Evolutionary conservation across 2,329 filamentous ascomycete species (phyloP), one percentile per base, ranked within the genome.

Genomic region (Exophiala oligosperma): DNA sequence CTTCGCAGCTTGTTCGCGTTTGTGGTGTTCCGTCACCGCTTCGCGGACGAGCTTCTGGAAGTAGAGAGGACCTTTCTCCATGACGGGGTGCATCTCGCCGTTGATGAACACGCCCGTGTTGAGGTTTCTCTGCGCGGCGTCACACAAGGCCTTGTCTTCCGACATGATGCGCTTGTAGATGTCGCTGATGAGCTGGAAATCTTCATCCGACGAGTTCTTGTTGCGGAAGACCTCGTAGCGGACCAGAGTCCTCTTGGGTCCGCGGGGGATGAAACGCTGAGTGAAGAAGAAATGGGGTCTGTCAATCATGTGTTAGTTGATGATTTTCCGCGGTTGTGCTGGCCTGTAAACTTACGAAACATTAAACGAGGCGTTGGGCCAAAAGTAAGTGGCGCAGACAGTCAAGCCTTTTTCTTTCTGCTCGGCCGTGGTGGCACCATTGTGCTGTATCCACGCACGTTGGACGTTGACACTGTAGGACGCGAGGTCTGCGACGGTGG

Each of bases 81-180:
- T 78, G 50, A 76, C 74, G 0, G 84, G 84, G 68, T 87, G 84
- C 70, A 87, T 73, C 68, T 85, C 80, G 49, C 84, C 84, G 66
- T 82, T 86, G 67, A 84, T 72, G 59, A 85, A 87, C 51, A 86
- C 77, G 8, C 84, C 83, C 0, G 81, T 76, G 67, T 84, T 82
- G 65, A 87, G 75, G 69, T 87, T 87, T 68, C 76, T 77, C 66
- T 87, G 84, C 1, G 82, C 80, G 9, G 77, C 77, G 63, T 79
- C 74, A 72, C 84, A 87, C 21, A 87, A 79, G 7, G 79, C 76
- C 67, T 86, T 86, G 73, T 87, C 84, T 70, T 88, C 85, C 1
- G 78, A 77, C 81, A 87, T 83, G 70, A 87, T 80, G 40, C 82
- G 80, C 71, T 84, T 84, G 74, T 86, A 87, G 66, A 86, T 83